phyloP scores from a whole-genome alignment of 176 grass and related monocot species.

The Echinochloa phyllopogon region DNA sequence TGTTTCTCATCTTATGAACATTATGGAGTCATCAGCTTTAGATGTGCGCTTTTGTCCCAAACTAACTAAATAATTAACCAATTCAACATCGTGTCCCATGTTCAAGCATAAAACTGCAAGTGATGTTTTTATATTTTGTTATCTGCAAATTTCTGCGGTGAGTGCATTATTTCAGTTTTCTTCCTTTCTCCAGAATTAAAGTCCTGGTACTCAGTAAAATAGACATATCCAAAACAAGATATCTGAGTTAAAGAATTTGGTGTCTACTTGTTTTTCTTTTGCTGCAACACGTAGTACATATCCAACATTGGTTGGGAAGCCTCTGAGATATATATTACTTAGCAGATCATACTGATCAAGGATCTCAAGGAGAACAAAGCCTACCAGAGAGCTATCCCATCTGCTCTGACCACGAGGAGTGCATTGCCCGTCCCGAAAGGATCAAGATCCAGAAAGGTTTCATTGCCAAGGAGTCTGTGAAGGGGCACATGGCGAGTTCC shows the following conservation, averaged over 20 bases:
- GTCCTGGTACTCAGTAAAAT: neutral
- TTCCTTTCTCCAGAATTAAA: neutral
- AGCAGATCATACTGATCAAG: slow-evolving; percentile 71
- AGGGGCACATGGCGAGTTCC: slow-evolving; percentile 97
- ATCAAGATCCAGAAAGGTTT: slow-evolving; percentile 99
- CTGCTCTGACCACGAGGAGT: slow-evolving; percentile 74
- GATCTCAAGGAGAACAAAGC: slow-evolving; percentile 80
- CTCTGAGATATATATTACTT: slow-evolving; percentile 56
- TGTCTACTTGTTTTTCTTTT: neutral
- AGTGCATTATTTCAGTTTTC: neutral
- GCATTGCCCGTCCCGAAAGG: slow-evolving; percentile 71
- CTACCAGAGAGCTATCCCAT: slow-evolving; percentile 66
- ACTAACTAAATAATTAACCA: neutral
- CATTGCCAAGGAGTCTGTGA: slow-evolving; percentile 92
- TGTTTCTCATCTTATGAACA: slow-evolving; percentile 2
- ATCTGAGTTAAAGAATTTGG: neutral
- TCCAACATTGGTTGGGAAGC: slow-evolving; percentile 44
- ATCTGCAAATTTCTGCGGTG: neutral
- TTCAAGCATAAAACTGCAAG: neutral
- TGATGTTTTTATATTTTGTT: neutral
- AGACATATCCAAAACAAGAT: neutral
- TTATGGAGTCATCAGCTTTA: slow-evolving; percentile 19
- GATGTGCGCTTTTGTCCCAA: neutral
- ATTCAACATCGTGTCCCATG: neutral
- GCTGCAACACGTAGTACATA: slow-evolving; percentile 18